Conservation (phyloP, 805 yeast genomes). For the Candida maesae region DNA sequence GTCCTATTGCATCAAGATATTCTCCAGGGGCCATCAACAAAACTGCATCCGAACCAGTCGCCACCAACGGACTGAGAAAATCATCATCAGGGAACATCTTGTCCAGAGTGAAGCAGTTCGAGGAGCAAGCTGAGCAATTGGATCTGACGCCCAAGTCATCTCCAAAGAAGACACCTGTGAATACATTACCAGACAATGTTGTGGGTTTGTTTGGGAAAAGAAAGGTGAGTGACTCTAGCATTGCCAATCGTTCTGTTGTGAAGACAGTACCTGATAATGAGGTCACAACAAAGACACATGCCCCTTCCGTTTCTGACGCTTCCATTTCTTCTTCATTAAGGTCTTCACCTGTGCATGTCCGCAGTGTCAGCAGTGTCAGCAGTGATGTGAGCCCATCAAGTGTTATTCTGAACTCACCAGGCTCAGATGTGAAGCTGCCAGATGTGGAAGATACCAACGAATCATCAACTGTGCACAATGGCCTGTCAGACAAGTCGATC, state of each 20-base stretch:
- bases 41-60: conserved; percentile 1
- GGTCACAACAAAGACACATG: too few relatives aligned
- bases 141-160: conserved; percentile 11
- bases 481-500: too few relatives aligned
- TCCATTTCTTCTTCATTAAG: neutral
- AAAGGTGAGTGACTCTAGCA: conserved; percentile 12
- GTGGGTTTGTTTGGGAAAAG: conserved; percentile 22
- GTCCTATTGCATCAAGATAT: neutral
- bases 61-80: conserved; percentile 21
- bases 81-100: conserved; percentile 29
- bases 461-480: neutral
- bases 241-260: neutral
- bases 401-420: neutral
- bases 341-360: neutral
- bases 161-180: conserved; percentile 16
- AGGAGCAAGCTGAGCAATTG: conserved; percentile 24
- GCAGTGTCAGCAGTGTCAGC: neutral
- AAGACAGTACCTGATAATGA: too few relatives aligned
- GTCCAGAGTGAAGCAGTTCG: conserved; percentile 31
- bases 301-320: too few relatives aligned
- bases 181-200: conserved; percentile 21
- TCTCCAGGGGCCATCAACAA: conserved; percentile 10
- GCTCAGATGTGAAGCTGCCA: conserved; percentile 1
- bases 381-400: neutral
- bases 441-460: neutral